Percentiles rank a stretch among this genome's conserved stretches.
Conservation (phyloP, 2,329 filamentous ascomycete species). For the Xylariaceae sp. region DNA sequence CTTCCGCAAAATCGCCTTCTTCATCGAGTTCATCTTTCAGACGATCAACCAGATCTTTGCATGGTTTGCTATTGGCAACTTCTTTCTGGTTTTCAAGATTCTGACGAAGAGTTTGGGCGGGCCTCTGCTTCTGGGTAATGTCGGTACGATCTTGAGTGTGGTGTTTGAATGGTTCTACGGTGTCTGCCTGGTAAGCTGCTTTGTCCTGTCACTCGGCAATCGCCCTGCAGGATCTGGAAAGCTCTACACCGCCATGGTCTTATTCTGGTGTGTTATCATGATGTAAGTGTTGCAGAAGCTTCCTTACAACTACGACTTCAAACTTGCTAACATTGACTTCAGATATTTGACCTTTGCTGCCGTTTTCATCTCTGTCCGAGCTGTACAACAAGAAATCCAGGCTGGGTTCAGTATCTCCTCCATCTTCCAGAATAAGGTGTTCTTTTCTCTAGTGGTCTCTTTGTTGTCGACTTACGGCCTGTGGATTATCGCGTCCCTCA, state of each 20-base stretch:
- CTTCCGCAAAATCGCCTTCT: slow-evolving; percentile 80
- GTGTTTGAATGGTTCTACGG: slow-evolving; percentile 97
- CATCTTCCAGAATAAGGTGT: slow-evolving; percentile 80
- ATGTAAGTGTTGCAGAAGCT: slow-evolving; percentile 49
- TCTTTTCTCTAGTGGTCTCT: slow-evolving; percentile 90
- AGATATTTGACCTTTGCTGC: slow-evolving; percentile 92
- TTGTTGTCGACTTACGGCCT: slow-evolving; percentile 88
- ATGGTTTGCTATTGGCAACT: slow-evolving; percentile 98
- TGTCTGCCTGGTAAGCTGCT: slow-evolving; percentile 85
- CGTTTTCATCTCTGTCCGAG: slow-evolving; percentile 84
- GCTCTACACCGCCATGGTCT: slow-evolving; percentile 95
- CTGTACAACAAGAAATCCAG: slow-evolving; percentile 68
- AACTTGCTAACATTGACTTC: slow-evolving; percentile 4
- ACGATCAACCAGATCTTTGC: slow-evolving; percentile 96
- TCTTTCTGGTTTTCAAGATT: slow-evolving; percentile 98
- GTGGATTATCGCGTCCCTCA: slow-evolving; percentile 82
- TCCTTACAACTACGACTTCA: not conserved
- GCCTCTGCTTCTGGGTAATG: slow-evolving; percentile 62
- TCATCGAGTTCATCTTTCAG: slow-evolving; percentile 91
- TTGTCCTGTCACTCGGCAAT: slow-evolving; percentile 90
- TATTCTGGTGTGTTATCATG: slow-evolving; percentile 97
- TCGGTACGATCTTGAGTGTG: slow-evolving; percentile 75
- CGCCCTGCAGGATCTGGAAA: slow-evolving; percentile 88
- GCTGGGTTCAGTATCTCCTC: slow-evolving; percentile 61
- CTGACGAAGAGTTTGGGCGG: slow-evolving; percentile 79